Evolutionary conservation across 495 filamentous ascomycete genomes (phyloP), one percentile per base, ranked within the genome.

Genomic region (Podospora appendiculata): DNA sequence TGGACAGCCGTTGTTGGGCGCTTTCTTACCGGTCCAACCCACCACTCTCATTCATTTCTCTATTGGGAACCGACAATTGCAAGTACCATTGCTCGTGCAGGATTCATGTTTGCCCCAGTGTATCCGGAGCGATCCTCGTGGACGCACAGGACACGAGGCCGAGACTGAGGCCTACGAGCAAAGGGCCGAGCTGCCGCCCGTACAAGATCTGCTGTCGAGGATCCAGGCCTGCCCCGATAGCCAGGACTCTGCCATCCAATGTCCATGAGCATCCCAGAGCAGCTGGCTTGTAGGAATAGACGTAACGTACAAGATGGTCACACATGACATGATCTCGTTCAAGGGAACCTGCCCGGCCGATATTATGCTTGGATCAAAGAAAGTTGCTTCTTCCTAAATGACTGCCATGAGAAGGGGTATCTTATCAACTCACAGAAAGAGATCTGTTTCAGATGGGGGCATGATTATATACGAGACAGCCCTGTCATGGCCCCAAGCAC

Each of bases 211-310:
- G 63, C 54, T 81, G 79, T 11, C 79, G 64, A 8, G 80, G 79
- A 57, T 84, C 79, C 0, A 85, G 67, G 10, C 75, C 80, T n/a
- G 79, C 70, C 3, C 80, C 78, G 59, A 73, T 70, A 1, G 71
- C 62, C 6, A 77, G 62, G 56, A 69, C 67, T 13, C 55, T 64
- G 45, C 1, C 36, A 34, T 14, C 10, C 32, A 32, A 12, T 35
- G 4, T 36, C 3, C 9, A 48, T 19, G 45, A 48, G 45, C 25
- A 36, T 35, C 13, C 39, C 25, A 2, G 25, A 25, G 2, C 25
- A 5, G 25, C 25, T 25, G 25, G 25, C 25, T 25, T 25, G 25
- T 5, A 25, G 2, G 25, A 25, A 25, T 25, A 5, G 25, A 5
- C 25, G 25, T 5, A 25, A 41, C 55, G 25, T 42, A 68, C 59